A percentile compares a stretch with the other conserved stretches of the same genome.
phyloP scores from a whole-genome alignment of 768 basidiomycete species.

The Chalciporus sphaerocephalus region DNA sequence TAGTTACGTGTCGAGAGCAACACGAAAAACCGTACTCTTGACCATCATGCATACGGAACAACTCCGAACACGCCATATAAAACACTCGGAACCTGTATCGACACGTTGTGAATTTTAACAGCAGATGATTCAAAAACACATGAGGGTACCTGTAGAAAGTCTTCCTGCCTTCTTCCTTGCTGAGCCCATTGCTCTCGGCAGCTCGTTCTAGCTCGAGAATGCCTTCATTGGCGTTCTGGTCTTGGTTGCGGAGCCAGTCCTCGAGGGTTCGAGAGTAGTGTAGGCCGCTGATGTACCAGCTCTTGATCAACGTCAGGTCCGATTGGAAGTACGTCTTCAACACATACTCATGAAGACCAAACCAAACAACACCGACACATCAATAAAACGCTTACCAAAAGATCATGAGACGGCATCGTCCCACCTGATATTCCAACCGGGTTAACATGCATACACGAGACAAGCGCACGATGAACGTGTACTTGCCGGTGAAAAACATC shows the following conservation, averaged over 20 bases:
- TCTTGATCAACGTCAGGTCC: constrained; percentile 52
- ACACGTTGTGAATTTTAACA: neutral
- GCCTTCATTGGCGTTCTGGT: constrained; percentile 47
- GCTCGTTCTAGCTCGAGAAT: constrained; percentile 47
- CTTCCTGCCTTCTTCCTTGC: constrained; percentile 50
- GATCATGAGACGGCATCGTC: constrained; percentile 66
- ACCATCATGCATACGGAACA: constrained; percentile 58
- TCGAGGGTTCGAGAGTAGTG: constrained; percentile 65
- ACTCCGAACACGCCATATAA: constrained; percentile 66
- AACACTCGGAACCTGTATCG: constrained; percentile 71
- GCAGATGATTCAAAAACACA: neutral
- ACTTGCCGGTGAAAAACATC: constrained; percentile 60
- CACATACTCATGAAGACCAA: neutral
- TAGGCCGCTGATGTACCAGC: constrained; percentile 59
- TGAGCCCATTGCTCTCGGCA: constrained; percentile 38
- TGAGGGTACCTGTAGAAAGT: constrained; percentile 47
- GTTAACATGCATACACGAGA: neutral
- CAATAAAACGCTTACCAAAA: constrained; percentile 38
- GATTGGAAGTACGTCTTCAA: constrained; percentile 57
- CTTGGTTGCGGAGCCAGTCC: constrained; percentile 60
- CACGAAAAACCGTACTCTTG: constrained; percentile 48
- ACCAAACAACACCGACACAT: neutral
- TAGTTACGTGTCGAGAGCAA: constrained; percentile 8
- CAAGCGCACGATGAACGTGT: neutral
- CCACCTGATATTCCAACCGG: constrained; percentile 40